Evolutionary conservation across 176 grass and related monocot genomes (phyloP).

Genomic region (Puccinellia tenuiflora): DNA sequence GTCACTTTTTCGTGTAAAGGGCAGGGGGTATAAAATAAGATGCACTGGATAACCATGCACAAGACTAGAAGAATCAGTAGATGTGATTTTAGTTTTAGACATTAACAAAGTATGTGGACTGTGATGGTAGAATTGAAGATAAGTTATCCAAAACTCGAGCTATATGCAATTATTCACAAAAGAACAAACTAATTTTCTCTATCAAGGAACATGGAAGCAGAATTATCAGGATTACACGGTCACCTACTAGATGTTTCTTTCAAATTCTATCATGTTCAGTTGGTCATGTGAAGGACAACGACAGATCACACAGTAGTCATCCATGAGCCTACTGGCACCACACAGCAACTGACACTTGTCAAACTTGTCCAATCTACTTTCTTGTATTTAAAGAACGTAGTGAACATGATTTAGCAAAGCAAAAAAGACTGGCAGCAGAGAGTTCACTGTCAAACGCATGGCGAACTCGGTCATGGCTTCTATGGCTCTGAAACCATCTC

Average conservation of each 20-base stretch:
- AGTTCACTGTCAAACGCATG: background rate
- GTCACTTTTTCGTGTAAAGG: background rate
- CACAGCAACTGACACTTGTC: slow-evolving; percentile 30
- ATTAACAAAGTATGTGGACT: background rate
- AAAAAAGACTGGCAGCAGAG: slow-evolving; percentile 16
- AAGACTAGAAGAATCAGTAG: background rate
- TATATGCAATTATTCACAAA: background rate
- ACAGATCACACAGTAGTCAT: background rate
- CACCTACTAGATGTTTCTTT: slow-evolving; percentile 41
- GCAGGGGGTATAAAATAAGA: background rate
- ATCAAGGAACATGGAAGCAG: background rate
- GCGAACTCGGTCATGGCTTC: slow-evolving; percentile 17
- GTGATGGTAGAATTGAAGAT: background rate
- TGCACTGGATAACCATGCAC: background rate
- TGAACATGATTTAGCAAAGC: background rate
- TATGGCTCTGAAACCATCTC: slow-evolving; percentile 25
- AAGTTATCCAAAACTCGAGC: background rate
- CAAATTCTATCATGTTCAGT: slow-evolving; percentile 27
- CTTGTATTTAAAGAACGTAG: slow-evolving; percentile 27
- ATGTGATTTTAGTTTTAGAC: background rate
- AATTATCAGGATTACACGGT: slow-evolving; percentile 13
- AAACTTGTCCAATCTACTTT: slow-evolving; percentile 13
- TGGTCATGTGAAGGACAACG: slow-evolving; percentile 16
- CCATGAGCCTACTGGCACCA: slow-evolving; percentile 15
- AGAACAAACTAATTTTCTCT: background rate